Base-by-base conservation (phyloP, 305 asterid genomes). In the Euphrasia arctica region DNA sequence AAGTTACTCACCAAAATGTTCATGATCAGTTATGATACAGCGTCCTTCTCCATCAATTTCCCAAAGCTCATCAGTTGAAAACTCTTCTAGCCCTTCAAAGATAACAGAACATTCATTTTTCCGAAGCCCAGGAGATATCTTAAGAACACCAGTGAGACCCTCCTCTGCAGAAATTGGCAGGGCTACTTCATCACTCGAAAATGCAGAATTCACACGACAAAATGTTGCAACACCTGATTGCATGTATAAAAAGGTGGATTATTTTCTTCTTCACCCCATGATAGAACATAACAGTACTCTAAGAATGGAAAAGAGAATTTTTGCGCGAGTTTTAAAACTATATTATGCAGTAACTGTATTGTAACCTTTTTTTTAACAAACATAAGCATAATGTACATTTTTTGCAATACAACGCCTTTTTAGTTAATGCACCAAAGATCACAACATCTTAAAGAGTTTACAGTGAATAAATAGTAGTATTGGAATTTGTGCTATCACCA, bases 11-110 rank as follows among this genome's bases (percentile, higher is more conserved):
- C 98, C 89, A 75, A 92, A 92, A 78, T 90, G 96, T 63, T 78
- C 85, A 48, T 92, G 98, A 73, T 90, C 95, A 51, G 98, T 87
- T 58, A 92, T 77, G 64, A 92, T 76, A 73, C 98, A 92, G 54
- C 98, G 97, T n/a, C 98, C 98, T 80, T 92, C 98, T 39, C 93
- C 84, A 66, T 92, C 98, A 67, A 85, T 74, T 78, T 83, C 77
- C 74, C 79, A 77, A 76, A 89, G 91, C 71, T 92, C 97, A 13
- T 87, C 89, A 67, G 72, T 67, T 15, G 94, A 79, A 75, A 85
- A 83, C 13, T 74, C 84, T 77, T 75, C 85, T 34, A 92, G 81
- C 47, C 87, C 91, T 79, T 79, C 82, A 13, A 67, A 69, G 14
- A 57, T 48, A 22, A 78, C 66, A 63, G 79, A 61, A 75, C 68